Base-by-base conservation (phyloP, 495 filamentous ascomycete species). In the Aspergillus steynii region DNA sequence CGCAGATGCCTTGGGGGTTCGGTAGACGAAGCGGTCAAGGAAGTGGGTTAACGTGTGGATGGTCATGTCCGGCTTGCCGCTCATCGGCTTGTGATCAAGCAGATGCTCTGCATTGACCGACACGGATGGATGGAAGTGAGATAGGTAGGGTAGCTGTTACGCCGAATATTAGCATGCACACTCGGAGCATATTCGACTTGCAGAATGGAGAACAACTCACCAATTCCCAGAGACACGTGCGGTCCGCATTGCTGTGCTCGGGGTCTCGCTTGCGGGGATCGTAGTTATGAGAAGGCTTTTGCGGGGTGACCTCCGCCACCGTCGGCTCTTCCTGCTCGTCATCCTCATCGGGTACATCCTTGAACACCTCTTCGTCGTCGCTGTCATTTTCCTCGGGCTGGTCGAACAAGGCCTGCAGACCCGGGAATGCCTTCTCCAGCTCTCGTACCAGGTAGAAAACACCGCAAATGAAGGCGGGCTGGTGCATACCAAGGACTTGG, bases 21-120 rank as follows among this genome's bases (percentile, higher is more conserved):
- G 88, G 80, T 97, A 99, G 26, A 95, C 91, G 73, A 99, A 98
- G 62, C 93, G 92, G 74, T 99, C 95, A 32, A 99, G 83, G 83
- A 99, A 99, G 71, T 95, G 89, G 58, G 90, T 92, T 59, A 99
- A 84, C 0, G 91, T 96, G 68, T 97, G 92, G 47, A 88, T 83
- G 0, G 88, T 85, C 52, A 97, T 77, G 64, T 99, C 94, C 0
- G 95, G 93, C 74, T 98, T 97, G 61, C 88, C 85, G 58, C 89
- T 87, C 75, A 90, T 87, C 8, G 84, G 80, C 61, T 85, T 78
- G 55, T 85, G 83, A 28, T 81, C 75, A 7, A 96, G 71, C 29
- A 99, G 79, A 56, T 85, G 82, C 5, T 76, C 75, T 3, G 93
- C 91, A 69, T 90, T 96, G 15, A 96, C 81, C n/a, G 88, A 85